Conservation (phyloP, 1,284 basidiomycete species). For the Trametes pubescens region DNA sequence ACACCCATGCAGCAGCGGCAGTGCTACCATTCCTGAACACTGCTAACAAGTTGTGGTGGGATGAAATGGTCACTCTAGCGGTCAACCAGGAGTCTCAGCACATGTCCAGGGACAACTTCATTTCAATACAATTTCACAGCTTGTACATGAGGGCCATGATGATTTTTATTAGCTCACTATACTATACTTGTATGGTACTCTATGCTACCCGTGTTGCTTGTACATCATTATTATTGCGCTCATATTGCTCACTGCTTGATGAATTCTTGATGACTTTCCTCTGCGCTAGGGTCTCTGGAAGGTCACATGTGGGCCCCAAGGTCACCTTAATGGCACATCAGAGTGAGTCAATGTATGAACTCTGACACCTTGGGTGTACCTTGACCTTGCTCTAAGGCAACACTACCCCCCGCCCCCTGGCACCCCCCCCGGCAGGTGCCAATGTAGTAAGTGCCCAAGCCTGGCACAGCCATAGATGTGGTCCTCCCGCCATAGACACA, state of each 20-base stretch:
- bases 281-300: too few relatives aligned
- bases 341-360: constrained; percentile 3
- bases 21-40: not conserved
- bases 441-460: too few relatives aligned
- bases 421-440: too few relatives aligned
- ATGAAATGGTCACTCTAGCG: constrained; percentile 6
- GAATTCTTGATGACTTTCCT: too few relatives aligned
- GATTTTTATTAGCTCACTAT: not conserved
- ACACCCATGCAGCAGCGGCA: too few relatives aligned
- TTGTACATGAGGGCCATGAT: not conserved
- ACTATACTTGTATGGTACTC: not conserved
- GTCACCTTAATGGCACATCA: constrained; percentile 5
- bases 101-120: too few relatives aligned
- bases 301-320: not conserved
- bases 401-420: too few relatives aligned
- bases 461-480: too few relatives aligned
- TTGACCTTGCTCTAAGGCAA: constrained; percentile 1
- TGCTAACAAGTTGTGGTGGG: not conserved
- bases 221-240: too few relatives aligned
- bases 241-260: not conserved
- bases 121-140: not conserved
- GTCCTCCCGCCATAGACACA: too few relatives aligned
- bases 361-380: constrained; percentile 6
- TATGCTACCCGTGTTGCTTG: not conserved
- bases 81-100: too few relatives aligned